Percentiles rank a stretch among this genome's conserved stretches.
Conservation (phyloP, 2,329 filamentous ascomycete species). For the Periconia sp. region DNA sequence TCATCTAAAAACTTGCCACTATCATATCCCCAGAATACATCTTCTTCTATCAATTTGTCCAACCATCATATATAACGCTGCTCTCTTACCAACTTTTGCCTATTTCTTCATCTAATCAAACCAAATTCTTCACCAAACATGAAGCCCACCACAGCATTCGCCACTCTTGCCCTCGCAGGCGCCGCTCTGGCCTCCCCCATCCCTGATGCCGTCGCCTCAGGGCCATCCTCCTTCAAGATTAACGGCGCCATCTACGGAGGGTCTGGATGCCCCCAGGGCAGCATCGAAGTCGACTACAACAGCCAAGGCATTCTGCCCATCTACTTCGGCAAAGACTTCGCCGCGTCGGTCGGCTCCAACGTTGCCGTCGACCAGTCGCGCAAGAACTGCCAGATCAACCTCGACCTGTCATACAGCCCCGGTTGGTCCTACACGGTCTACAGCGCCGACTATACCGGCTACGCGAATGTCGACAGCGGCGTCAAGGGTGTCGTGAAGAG, state of each 20-base stretch:
- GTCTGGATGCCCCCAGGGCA: conserved; percentile 40
- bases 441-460: conserved; percentile 39
- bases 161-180: conserved; percentile 25
- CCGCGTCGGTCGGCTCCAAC: conserved; percentile 28
- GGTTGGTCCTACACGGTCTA: conserved; percentile 42
- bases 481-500: conserved; percentile 38
- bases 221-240: conserved; percentile 35
- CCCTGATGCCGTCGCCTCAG: conserved; percentile 11
- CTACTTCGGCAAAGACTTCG: conserved; percentile 36
- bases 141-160: conserved; percentile 22
- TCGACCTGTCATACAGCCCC: conserved; percentile 33
- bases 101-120: neutral
- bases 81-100: neutral
- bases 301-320: conserved; percentile 34
- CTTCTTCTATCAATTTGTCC: neutral
- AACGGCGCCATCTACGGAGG: conserved; percentile 32
- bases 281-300: conserved; percentile 36
- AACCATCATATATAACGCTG: neutral
- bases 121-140: conserved; percentile 13
- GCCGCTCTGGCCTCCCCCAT: conserved; percentile 22
- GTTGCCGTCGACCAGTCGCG: conserved; percentile 29
- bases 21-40: neutral
- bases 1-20: conserved; percentile 4
- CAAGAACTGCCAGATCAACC: conserved; percentile 44
- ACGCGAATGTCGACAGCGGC: conserved; percentile 36